phyloP scores from a whole-genome alignment of 2,329 filamentous ascomycete genomes.

The Pestalotiopsis sp. region DNA sequence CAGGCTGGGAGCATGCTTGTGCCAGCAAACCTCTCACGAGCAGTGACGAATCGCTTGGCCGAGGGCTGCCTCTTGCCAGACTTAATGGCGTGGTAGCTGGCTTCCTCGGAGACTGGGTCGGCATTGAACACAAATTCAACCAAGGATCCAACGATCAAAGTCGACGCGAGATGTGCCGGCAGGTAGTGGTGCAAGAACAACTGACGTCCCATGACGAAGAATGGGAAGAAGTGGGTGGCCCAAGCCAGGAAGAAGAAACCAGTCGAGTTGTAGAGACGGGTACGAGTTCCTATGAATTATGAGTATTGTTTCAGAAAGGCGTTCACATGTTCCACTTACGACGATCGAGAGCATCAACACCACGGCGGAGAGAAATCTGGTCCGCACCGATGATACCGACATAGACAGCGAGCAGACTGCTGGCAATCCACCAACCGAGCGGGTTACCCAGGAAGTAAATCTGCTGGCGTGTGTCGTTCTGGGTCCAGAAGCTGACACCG shows the following conservation, averaged over 20 bases:
- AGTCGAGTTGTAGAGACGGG: constrained; percentile 95
- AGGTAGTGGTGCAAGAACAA: constrained; percentile 98
- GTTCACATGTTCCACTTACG: constrained; percentile 64
- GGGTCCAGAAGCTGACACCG: constrained; percentile 99
- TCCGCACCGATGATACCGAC: constrained; percentile 90
- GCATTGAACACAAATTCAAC: constrained; percentile 96
- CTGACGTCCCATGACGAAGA: constrained; percentile 97
- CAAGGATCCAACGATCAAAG: constrained; percentile 85
- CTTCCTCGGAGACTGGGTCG: constrained; percentile 69
- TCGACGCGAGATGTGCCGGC: constrained; percentile 88
- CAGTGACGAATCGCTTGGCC: constrained; percentile 67
- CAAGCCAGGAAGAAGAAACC: constrained; percentile 99
- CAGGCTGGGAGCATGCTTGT: constrained; percentile 80
- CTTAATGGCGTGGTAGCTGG: constrained; percentile 45
- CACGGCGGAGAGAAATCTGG: constrained; percentile 89
- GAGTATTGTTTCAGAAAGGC: constrained; percentile 24
- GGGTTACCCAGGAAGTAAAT: constrained; percentile 99
- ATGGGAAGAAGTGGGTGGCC: constrained; percentile 96
- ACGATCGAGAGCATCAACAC: constrained; percentile 88
- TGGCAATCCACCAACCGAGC: constrained; percentile 95
- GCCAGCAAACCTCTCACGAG: constrained; percentile 77
- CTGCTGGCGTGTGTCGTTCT: constrained; percentile 91
- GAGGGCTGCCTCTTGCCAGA: constrained; percentile 47
- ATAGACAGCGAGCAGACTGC: constrained; percentile 89
- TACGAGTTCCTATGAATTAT: constrained; percentile 72